Conservation (phyloP, 495 filamentous ascomycete species). For the Ramalina intermedia region DNA sequence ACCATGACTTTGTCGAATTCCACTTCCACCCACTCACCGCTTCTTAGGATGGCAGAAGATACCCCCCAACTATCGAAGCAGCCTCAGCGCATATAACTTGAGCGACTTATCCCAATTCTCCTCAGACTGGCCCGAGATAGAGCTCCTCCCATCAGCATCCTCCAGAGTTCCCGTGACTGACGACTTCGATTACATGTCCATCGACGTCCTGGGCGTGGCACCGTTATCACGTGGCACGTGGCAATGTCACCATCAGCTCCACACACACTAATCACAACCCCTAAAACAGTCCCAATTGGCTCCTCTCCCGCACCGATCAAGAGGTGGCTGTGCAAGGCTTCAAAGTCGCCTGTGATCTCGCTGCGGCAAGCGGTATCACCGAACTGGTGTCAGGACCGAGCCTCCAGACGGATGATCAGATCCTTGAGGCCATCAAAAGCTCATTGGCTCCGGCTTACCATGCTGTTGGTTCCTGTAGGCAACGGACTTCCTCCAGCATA, state of each 20-base stretch:
- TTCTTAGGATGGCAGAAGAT: neutral
- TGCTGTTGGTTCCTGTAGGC: conserved; percentile 28
- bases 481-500: neutral
- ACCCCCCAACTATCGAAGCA: neutral
- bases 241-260: conserved; percentile 8
- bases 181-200: neutral
- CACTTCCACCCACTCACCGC: neutral
- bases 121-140: neutral
- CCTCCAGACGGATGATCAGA: conserved; percentile 36
- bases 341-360: conserved; percentile 34
- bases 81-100: neutral
- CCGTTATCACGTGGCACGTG: neutral
- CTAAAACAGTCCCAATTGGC: conserved; percentile 27
- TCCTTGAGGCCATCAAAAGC: conserved; percentile 30
- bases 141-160: neutral
- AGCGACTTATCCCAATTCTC: conserved; percentile 14
- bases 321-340: conserved; percentile 38
- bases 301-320: conserved; percentile 19
- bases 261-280: conserved; percentile 2
- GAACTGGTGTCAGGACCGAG: conserved; percentile 34
- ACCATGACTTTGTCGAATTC: neutral
- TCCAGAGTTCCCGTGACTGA: neutral
- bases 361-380: conserved; percentile 25
- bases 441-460: conserved; percentile 35
- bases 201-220: neutral